phyloP scores from a whole-genome alignment of 441 rosid species.

The Gossypium schwendimanii region DNA sequence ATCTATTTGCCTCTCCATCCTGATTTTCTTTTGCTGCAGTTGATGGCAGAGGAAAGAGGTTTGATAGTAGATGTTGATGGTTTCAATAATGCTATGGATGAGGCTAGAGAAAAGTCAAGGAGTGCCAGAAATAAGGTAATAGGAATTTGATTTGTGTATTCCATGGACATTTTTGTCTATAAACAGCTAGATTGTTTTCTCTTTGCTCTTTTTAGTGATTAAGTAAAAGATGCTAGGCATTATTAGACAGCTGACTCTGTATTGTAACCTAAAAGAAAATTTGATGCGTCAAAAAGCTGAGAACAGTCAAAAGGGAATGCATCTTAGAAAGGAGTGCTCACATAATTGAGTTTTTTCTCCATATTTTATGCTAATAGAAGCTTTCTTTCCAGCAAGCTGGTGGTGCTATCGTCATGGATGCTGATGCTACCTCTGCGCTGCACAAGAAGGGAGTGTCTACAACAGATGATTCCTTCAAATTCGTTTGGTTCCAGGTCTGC shows the following conservation, averaged over 20 bases:
- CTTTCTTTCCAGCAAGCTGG: conserved; percentile 65
- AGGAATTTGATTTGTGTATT: background rate
- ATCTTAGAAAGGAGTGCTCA: background rate
- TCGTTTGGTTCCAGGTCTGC: conserved; percentile 69
- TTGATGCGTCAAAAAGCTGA: conserved; percentile 2
- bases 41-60: conserved; percentile 96
- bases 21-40: conserved; percentile 32
- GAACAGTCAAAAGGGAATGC: background rate
- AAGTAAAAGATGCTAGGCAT: background rate
- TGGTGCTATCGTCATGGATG: conserved; percentile 84
- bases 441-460: conserved; percentile 59
- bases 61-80: conserved; percentile 75
- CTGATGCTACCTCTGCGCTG: conserved; percentile 75
- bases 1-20: conserved; percentile 9
- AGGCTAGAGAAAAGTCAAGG: conserved; percentile 95
- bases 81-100: conserved; percentile 76
- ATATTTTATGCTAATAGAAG: conserved; percentile 16
- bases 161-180: background rate
- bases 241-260: background rate
- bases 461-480: conserved; percentile 84
- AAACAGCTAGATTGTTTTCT: background rate
- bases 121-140: conserved; percentile 81
- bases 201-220: background rate
- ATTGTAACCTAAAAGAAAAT: background rate
- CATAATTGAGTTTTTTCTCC: background rate